phyloP scores from a whole-genome alignment of 192 early-diverging fungal genomes.

The Coemansia sp. region DNA sequence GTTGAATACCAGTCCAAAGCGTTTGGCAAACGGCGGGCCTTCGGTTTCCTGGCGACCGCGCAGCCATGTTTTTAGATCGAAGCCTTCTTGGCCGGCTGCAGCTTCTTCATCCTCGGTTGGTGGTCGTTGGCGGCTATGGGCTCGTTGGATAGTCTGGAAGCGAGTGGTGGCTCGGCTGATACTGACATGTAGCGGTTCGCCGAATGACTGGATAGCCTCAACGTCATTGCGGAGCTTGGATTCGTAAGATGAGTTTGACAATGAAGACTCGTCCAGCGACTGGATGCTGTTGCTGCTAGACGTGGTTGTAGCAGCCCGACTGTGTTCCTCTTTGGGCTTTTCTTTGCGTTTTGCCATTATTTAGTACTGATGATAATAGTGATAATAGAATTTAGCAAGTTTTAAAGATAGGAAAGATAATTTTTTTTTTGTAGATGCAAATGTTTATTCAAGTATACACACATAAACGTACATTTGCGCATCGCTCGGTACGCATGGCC shows the following conservation, averaged over 20 bases:
- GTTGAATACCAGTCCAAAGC: slow-evolving; percentile 46
- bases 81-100: slow-evolving; percentile 10
- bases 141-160: slow-evolving; percentile 45
- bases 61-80: slow-evolving; percentile 34
- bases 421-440: no score
- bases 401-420: no score
- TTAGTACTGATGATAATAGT: no score
- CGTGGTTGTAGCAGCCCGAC: no score
- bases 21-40: slow-evolving; percentile 50
- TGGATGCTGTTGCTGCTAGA: background rate
- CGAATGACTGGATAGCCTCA: slow-evolving; percentile 43
- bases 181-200: slow-evolving; percentile 49
- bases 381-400: no score
- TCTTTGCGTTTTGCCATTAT: no score
- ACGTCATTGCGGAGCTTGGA: slow-evolving; percentile 1
- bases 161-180: slow-evolving; percentile 27
- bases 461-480: no score
- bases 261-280: background rate
- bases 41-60: slow-evolving; percentile 25
- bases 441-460: no score
- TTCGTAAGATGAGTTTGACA: background rate
- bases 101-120: slow-evolving; percentile 18
- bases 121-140: slow-evolving; percentile 19
- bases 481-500: no score
- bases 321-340: no score